Evolutionary conservation across 345 rosid species (phyloP).

Genomic region (Chamaenerion angustifolium): DNA sequence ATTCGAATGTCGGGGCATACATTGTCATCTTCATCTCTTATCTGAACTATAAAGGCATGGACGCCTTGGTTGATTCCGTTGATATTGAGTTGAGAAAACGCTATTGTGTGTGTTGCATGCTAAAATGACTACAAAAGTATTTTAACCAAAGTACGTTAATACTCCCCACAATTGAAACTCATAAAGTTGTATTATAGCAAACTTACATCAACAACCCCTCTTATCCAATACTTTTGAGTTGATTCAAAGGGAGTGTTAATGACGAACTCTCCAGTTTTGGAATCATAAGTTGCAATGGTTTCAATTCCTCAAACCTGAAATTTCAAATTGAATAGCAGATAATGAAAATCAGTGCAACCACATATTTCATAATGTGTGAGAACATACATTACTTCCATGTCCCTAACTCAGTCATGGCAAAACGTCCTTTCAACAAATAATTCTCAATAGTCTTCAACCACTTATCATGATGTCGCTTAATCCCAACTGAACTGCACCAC

Average conservation of each 20-base stretch:
- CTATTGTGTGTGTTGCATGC: slow-evolving; percentile 95
- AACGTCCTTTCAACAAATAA: slow-evolving; percentile 64
- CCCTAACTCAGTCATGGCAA: slow-evolving; percentile 96
- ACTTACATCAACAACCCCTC: slow-evolving; percentile 79
- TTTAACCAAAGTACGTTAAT: slow-evolving; percentile 4
- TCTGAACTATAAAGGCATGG: slow-evolving; percentile 82
- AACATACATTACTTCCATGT: slow-evolving; percentile 93
- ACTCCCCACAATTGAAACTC: no score
- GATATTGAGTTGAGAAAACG: slow-evolving; percentile 79
- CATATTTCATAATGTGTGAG: no score
- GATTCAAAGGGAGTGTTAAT: slow-evolving; percentile 90
- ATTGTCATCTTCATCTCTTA: slow-evolving; percentile 67
- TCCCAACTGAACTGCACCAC: slow-evolving; percentile 76
- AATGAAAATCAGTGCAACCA: neutral
- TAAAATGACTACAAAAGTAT: slow-evolving; percentile 14
- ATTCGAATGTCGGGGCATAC: slow-evolving; percentile 55
- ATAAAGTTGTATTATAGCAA: slow-evolving; percentile 2
- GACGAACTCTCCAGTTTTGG: slow-evolving; percentile 58
- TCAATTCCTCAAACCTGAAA: slow-evolving; percentile 83
- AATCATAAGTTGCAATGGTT: slow-evolving; percentile 73
- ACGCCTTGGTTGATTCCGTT: slow-evolving; percentile 75
- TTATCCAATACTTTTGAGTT: slow-evolving; percentile 98
- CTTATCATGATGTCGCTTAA: slow-evolving; percentile 75
- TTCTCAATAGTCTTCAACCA: slow-evolving; percentile 71
- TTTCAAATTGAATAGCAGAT: slow-evolving; percentile 1